Conservation (phyloP, 2,329 filamentous ascomycete species). For the Cladosporium sp. region DNA sequence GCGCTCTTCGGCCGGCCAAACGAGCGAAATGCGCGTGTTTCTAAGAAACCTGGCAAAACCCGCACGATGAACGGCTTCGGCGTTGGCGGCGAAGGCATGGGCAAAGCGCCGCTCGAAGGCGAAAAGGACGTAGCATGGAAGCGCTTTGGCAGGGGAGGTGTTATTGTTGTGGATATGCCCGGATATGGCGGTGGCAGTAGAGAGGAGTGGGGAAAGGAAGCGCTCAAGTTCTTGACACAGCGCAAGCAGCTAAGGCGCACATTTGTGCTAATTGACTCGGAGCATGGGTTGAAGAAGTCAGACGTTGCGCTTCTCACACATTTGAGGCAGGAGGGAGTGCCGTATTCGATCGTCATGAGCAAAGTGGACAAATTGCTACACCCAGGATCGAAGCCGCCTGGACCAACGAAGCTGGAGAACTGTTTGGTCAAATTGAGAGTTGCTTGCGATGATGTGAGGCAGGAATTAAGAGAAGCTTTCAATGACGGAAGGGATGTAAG, state of each 20-base stretch:
- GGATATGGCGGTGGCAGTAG: constrained; percentile 63
- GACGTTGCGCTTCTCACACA: constrained; percentile 56
- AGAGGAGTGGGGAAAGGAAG: constrained; percentile 61
- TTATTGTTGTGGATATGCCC: constrained; percentile 67
- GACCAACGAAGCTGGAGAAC: constrained; percentile 24
- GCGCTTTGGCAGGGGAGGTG: constrained; percentile 35
- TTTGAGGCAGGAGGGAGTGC: constrained; percentile 53
- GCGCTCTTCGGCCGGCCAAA: constrained; percentile 49
- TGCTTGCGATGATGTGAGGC: constrained; percentile 36
- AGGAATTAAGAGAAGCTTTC: constrained; percentile 40
- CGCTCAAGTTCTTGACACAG: constrained; percentile 62
- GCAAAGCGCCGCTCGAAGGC: constrained; percentile 15
- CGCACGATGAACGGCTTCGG: constrained; percentile 64
- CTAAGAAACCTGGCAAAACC: constrained; percentile 58
- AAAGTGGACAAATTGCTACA: constrained; percentile 59
- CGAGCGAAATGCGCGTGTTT: constrained; percentile 50
- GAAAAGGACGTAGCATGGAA: constrained; percentile 35
- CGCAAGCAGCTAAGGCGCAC: constrained; percentile 60
- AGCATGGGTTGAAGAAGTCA: constrained; percentile 59
- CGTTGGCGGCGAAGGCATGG: constrained; percentile 41
- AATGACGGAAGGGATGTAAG: constrained; percentile 39
- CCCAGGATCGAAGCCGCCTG: constrained; percentile 24
- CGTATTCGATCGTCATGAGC: constrained; percentile 62
- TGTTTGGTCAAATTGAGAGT: constrained; percentile 33
- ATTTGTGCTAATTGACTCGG: constrained; percentile 62